phyloP scores from a whole-genome alignment of 257 asterid species.

The Perilla frutescens region DNA sequence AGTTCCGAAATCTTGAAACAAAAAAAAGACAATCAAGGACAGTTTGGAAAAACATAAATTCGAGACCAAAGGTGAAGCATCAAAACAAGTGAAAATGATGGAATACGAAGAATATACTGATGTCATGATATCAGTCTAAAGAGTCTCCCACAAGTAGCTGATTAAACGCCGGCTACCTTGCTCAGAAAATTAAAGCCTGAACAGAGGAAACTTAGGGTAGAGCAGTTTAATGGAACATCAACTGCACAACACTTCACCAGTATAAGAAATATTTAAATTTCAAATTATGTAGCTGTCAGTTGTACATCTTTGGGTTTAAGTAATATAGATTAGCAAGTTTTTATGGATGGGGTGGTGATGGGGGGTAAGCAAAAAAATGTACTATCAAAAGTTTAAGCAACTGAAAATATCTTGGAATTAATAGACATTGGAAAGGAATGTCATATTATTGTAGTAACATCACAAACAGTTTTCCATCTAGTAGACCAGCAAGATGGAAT shows the following conservation, averaged over 20 bases:
- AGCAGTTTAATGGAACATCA: conserved; percentile 26
- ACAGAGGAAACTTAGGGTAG: conserved; percentile 20
- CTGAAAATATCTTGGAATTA: conserved; percentile 17
- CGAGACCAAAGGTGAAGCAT: conserved; percentile 17
- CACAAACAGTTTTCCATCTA: conserved; percentile 9
- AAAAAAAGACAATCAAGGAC: neutral
- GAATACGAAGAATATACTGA: conserved; percentile 19
- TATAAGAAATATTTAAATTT: conserved; percentile 12
- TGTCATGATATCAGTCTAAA: conserved; percentile 16
- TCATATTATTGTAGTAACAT: conserved; percentile 23
- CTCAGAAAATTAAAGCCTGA: conserved; percentile 3
- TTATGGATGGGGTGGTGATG: neutral
- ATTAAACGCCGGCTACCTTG: conserved; percentile 16
- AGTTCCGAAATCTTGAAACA: neutral
- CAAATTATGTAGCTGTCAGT: conserved; percentile 2
- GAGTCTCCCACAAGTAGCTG: conserved; percentile 21
- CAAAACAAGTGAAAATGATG: conserved; percentile 32
- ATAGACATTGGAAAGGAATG: conserved; percentile 26
- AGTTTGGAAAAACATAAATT: neutral
- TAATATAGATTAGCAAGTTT: conserved; percentile 32
- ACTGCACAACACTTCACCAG: conserved; percentile 17
- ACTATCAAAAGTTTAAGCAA: conserved; percentile 28
- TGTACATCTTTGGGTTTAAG: conserved; percentile 15
- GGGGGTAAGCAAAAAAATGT: neutral
- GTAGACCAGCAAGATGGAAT: conserved; percentile 30